Conservation (phyloP, 2,329 filamentous ascomycete genomes). For the Biscogniauxia mediterranea region DNA sequence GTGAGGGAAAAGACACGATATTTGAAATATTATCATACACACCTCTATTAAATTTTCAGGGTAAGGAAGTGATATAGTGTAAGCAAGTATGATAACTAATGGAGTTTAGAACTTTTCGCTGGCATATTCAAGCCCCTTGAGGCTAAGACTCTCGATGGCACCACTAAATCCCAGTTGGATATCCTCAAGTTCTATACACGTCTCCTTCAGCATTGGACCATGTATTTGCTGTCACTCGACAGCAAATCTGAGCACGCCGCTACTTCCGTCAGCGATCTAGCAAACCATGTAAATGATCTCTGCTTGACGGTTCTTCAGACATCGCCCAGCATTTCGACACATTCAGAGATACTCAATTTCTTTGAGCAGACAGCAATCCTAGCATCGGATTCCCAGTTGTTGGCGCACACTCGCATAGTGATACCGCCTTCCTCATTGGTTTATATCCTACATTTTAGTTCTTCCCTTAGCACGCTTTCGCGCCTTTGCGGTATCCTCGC, state of each 20-base stretch:
- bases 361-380: constrained; percentile 61
- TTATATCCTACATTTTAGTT: constrained; percentile 68
- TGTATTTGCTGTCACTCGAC: constrained; percentile 41
- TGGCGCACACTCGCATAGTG: constrained; percentile 60
- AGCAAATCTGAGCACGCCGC: constrained; percentile 36
- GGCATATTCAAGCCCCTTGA: constrained; percentile 54
- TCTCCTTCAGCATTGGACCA: constrained; percentile 61
- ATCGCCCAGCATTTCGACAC: constrained; percentile 39
- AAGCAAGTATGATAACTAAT: constrained; percentile 21
- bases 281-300: constrained; percentile 53
- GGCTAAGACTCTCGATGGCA: constrained; percentile 47
- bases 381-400: constrained; percentile 50
- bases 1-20: constrained; percentile 50
- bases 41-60: constrained; percentile 55
- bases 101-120: constrained; percentile 46
- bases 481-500: constrained; percentile 69
- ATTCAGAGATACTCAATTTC: constrained; percentile 65
- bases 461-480: constrained; percentile 62
- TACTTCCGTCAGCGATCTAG: constrained; percentile 40
- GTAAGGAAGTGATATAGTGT: constrained; percentile 35
- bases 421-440: constrained; percentile 67
- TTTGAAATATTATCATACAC: constrained; percentile 57
- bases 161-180: constrained; percentile 50
- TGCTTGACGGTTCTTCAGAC: constrained; percentile 60
- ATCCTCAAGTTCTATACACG: constrained; percentile 67